Percentiles rank a stretch among this genome's conserved stretches.
Evolutionary conservation across 192 early-diverging fungal genomes (phyloP).

Genomic region (Glomus cerebriforme): DNA sequence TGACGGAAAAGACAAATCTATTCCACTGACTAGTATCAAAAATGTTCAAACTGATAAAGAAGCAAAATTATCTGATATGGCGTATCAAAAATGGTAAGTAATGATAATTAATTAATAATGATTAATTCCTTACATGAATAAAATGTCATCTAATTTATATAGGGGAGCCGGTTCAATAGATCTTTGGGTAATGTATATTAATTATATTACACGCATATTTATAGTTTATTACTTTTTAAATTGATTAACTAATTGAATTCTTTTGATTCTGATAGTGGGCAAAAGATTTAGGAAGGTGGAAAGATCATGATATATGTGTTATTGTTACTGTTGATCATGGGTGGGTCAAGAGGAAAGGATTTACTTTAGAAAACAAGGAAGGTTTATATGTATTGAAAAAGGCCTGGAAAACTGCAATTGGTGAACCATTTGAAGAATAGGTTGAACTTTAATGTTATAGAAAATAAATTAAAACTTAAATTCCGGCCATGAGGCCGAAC

Average conservation of each 20-base stretch:
- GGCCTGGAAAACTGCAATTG: slow-evolving; percentile 28
- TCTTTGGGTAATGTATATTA: slow-evolving; percentile 25
- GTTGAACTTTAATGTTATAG: too few species aligned
- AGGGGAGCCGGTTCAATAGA: slow-evolving; percentile 25
- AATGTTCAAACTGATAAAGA: slow-evolving; percentile 30
- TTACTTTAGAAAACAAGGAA: slow-evolving; percentile 14
- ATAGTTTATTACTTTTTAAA: neutral
- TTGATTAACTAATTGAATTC: neutral
- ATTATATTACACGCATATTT: neutral
- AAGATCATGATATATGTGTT: slow-evolving; percentile 20
- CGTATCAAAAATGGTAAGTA: slow-evolving; percentile 24
- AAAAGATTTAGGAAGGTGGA: slow-evolving; percentile 28
- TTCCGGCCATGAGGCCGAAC: too few species aligned
- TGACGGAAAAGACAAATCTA: slow-evolving; percentile 11
- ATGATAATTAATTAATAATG: neutral
- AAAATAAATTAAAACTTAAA: too few species aligned
- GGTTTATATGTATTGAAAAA: slow-evolving; percentile 21
- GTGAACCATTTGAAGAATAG: neutral
- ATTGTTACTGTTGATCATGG: slow-evolving; percentile 29
- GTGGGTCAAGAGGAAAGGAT: slow-evolving; percentile 27
- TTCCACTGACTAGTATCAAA: slow-evolving; percentile 14
- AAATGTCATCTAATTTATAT: neutral
- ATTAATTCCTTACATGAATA: neutral
- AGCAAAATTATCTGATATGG: slow-evolving; percentile 4
- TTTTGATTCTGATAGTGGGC: slow-evolving; percentile 23